Conservation (phyloP, 2,329 filamentous ascomycete species). For the Colletotrichum echinochloae region DNA sequence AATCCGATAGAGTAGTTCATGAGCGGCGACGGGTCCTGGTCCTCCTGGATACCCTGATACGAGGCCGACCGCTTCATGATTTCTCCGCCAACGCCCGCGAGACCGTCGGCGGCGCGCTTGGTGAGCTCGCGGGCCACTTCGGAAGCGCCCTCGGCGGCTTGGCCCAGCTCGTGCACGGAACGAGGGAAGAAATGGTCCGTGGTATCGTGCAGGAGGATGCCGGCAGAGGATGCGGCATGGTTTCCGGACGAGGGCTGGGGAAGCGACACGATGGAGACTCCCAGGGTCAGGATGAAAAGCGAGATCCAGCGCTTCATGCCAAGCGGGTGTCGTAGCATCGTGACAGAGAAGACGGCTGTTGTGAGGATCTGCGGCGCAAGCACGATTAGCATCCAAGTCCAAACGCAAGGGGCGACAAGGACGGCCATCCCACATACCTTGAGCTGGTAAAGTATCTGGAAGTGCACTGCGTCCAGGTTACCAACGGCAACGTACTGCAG, state of each 20-base stretch:
- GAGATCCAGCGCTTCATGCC: constrained; percentile 82
- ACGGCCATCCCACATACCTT: constrained; percentile 66
- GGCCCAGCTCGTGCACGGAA: constrained; percentile 81
- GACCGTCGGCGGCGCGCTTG: constrained; percentile 56
- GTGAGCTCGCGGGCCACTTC: constrained; percentile 65
- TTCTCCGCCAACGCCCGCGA: constrained; percentile 45
- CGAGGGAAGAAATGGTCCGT: constrained; percentile 79
- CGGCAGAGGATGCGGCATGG: constrained; percentile 64
- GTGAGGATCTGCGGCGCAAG: constrained; percentile 75
- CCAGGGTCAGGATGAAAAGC: constrained; percentile 81
- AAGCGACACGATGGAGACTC: constrained; percentile 87
- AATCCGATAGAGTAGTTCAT: constrained; percentile 87
- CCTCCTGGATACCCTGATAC: constrained; percentile 86
- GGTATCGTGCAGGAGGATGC: constrained; percentile 73
- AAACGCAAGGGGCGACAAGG: neutral
- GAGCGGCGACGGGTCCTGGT: constrained; percentile 61
- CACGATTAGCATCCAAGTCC: neutral
- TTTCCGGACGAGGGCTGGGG: constrained; percentile 54
- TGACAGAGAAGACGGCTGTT: constrained; percentile 87
- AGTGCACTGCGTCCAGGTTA: constrained; percentile 91
- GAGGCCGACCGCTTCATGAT: constrained; percentile 79
- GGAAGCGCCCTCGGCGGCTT: constrained; percentile 57
- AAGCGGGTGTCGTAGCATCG: constrained; percentile 78
- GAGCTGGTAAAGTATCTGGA: constrained; percentile 92
- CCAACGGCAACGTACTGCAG: constrained; percentile 92